phyloP scores from a whole-genome alignment of 148 eudicot genomes.

The Arbutus unedo region DNA sequence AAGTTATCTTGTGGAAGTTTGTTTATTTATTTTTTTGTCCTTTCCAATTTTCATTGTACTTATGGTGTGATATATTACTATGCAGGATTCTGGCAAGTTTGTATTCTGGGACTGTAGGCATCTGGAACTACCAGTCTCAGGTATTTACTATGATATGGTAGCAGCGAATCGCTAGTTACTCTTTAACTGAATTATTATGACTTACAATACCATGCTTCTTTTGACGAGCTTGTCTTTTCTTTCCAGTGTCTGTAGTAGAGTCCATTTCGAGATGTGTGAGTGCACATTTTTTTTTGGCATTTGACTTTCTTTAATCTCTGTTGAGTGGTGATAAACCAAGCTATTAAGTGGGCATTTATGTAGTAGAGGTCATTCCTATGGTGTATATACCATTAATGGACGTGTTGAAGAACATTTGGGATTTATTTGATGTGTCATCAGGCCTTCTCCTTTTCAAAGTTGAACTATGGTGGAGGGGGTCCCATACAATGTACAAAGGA shows the following conservation, averaged over 20 bases:
- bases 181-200: neutral
- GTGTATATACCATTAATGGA: neutral
- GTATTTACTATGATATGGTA: conserved; percentile 30
- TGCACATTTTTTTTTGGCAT: neutral
- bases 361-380: neutral
- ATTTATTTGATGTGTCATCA: neutral
- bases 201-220: neutral
- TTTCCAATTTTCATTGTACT: neutral
- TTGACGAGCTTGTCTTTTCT: neutral
- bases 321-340: neutral
- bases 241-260: neutral
- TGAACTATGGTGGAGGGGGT: conserved; percentile 1
- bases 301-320: neutral
- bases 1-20: neutral
- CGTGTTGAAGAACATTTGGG: neutral
- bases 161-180: neutral
- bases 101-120: conserved; percentile 68
- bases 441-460: neutral
- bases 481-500: neutral
- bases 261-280: neutral
- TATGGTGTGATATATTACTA: neutral
- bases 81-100: conserved; percentile 74
- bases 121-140: conserved; percentile 78
- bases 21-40: neutral
- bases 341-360: neutral